Evolutionary conservation across 2,329 filamentous ascomycete genomes (phyloP).

Genomic region (Plectosphaerella plurivora): DNA sequence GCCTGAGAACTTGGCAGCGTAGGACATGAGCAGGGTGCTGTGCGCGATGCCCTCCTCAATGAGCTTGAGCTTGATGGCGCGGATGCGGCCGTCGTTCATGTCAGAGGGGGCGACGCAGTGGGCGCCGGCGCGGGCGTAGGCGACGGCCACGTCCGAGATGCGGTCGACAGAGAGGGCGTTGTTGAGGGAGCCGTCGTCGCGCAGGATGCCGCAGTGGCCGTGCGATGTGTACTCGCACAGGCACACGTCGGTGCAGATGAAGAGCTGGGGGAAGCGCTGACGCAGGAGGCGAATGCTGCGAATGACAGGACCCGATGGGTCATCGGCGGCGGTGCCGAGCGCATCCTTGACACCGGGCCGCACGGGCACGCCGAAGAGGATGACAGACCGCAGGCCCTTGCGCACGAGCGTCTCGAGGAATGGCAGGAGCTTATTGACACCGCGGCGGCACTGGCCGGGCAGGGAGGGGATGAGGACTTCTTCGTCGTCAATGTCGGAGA

Average conservation of each 20-base stretch:
- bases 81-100: slow-evolving; percentile 98
- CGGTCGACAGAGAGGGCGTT: slow-evolving; percentile 91
- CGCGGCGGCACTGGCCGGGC: slow-evolving; percentile 83
- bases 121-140: slow-evolving; percentile 91
- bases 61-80: slow-evolving; percentile 95
- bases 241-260: slow-evolving; percentile 89
- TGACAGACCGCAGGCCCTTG: slow-evolving; percentile 89
- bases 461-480: slow-evolving; percentile 86
- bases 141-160: slow-evolving; percentile 94
- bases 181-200: slow-evolving; percentile 89
- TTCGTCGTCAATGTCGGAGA: slow-evolving; percentile 91
- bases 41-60: slow-evolving; percentile 94
- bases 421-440: slow-evolving; percentile 78
- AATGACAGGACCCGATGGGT: slow-evolving; percentile 89
- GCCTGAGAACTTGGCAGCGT: slow-evolving; percentile 95
- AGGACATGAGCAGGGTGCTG: slow-evolving; percentile 91
- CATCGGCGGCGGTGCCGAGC: slow-evolving; percentile 86
- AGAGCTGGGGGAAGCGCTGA: slow-evolving; percentile 81
- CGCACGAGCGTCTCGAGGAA: slow-evolving; percentile 82
- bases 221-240: slow-evolving; percentile 98
- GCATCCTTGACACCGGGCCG: slow-evolving; percentile 80
- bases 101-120: slow-evolving; percentile 97
- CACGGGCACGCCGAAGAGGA: slow-evolving; percentile 91
- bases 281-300: slow-evolving; percentile 79
- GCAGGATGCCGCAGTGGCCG: slow-evolving; percentile 93